Evolutionary conservation across 192 early-diverging fungal species (phyloP), one percentile per base, ranked within the genome.

Genomic region (Entomortierella parvispora): DNA sequence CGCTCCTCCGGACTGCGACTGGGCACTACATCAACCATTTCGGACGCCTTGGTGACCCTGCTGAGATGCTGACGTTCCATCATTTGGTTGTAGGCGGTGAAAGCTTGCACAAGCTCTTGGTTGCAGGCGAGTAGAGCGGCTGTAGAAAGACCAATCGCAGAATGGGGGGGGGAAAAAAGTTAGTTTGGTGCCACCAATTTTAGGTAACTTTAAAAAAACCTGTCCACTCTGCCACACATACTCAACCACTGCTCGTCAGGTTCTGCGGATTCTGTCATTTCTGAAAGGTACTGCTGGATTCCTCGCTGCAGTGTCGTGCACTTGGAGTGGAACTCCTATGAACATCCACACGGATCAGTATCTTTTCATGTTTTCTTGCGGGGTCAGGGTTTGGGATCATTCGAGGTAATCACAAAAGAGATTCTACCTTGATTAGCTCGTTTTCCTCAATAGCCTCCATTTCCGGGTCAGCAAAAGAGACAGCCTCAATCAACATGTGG

Each of bases 71-170:
- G 68, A 29, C 79, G 77, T 55, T 88, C 87, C 63, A 88, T 65
- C 82, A 88, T 86, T 48, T 88, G 85, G 34, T 85, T 80, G 49
- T 88, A 88, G 0, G 84, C 63, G 37, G 85, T 84, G 55, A 88
- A 88, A 4, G 81, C 63, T 42, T 80, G 84, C 7, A 86, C 62
- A 2, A 86, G 44, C 37, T 86, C 83, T 45, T 80, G 80, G 58
- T 88, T 88, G 52, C 82, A 80, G 0, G 79, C 69, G 51, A 88
- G 42, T 10, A 88, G 57, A 2, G 81, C 70, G 31, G 83, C 85
- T 87, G 69, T n/a, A 67, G 26, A 23, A 43, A 51, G 18, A 25
- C 25, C 2, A 28, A 18, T 12, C 17, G 15, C 28, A 53, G 17
- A 18, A 29, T 2, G 37, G 12, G 42, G 9, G 20, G 14, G 40